Conservation (phyloP, 805 yeast species). For the Candida peoriensis region DNA sequence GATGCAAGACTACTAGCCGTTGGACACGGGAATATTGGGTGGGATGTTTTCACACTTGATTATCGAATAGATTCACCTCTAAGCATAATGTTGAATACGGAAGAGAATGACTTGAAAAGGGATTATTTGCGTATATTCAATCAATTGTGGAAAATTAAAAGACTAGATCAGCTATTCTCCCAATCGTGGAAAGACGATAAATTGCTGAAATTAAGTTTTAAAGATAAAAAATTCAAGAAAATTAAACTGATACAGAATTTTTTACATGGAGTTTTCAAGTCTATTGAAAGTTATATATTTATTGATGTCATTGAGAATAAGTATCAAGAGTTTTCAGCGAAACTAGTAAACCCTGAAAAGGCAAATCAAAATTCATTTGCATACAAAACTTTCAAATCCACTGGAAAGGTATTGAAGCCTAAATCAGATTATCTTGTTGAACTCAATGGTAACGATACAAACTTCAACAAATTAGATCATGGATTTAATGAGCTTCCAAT, state of each 20-base stretch:
- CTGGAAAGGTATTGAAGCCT: conserved; percentile 28
- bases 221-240: conserved; percentile 24
- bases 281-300: conserved; percentile 28
- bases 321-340: conserved; percentile 26
- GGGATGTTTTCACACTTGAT: conserved; percentile 91
- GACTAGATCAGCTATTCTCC: conserved; percentile 49
- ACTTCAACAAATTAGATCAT: conserved; percentile 6
- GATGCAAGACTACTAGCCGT: conserved; percentile 82
- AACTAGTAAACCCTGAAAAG: conserved; percentile 25
- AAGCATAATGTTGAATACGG: conserved; percentile 49
- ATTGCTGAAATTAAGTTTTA: conserved; percentile 22
- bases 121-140: conserved; percentile 80
- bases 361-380: conserved; percentile 3
- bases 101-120: conserved; percentile 36
- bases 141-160: conserved; percentile 74
- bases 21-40: conserved; percentile 71
- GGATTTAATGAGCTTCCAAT: conserved; percentile 33
- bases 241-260: conserved; percentile 29
- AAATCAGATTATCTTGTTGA: conserved; percentile 15
- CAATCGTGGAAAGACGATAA: conserved; percentile 40
- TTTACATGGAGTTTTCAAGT: conserved; percentile 26
- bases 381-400: conserved; percentile 22
- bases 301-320: conserved; percentile 28
- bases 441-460: conserved; percentile 10
- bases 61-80: conserved; percentile 53